Base-by-base conservation (phyloP, 1,284 basidiomycete species). In the Spongiforma sp. region DNA sequence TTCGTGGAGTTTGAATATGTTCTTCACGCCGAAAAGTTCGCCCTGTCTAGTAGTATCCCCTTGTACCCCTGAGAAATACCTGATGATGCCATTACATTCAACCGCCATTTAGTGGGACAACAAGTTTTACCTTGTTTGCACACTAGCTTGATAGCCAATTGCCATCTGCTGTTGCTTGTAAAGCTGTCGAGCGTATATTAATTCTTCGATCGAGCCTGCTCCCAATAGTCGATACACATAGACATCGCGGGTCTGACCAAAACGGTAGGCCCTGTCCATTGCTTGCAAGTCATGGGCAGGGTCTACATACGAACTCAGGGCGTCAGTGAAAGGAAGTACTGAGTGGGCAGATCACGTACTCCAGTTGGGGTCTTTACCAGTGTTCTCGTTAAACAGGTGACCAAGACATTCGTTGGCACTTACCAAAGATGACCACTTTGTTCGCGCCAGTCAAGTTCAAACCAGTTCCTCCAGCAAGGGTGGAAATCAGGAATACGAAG, bases 141-240 rank as follows among this genome's bases (percentile, higher is more conserved):
- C 80, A 68, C 90, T 93, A 0, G 90, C 92, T 68, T 91, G 86
- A 72, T 95, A 95, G 0, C 89, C 94, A 57, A 94, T 94, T 19
- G 88, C 86, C 91, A 94, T 94, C 72, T 93, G 91, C 72, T 95
- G 94, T 70, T 94, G 93, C 75, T 95, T 95, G 78, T 95, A 95
- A 12, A 95, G 84, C 76, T 95, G 94, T 7, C 93, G 87, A 0
- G 91, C 91, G 69, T 94, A 94, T 36, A 95, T 92, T 46, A 93
- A 78, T 73, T 93, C 93, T 73, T 96, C 94, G 24, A 96, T 86
- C 2, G 94, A 94, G 7, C 94, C 94, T 6, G 92, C 91, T 3
- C 91, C 93, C 19, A 97, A 83, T 15, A 98, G 82, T 48, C 94
- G 88, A 72, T 91, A 93, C 0, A 97, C 94, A 1, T 86, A 84